These are phyloP conservation scores for Erysimum pusillum DNA, from an alignment of 441 rosid genomes.

Conservation along the genomic window DNA sequence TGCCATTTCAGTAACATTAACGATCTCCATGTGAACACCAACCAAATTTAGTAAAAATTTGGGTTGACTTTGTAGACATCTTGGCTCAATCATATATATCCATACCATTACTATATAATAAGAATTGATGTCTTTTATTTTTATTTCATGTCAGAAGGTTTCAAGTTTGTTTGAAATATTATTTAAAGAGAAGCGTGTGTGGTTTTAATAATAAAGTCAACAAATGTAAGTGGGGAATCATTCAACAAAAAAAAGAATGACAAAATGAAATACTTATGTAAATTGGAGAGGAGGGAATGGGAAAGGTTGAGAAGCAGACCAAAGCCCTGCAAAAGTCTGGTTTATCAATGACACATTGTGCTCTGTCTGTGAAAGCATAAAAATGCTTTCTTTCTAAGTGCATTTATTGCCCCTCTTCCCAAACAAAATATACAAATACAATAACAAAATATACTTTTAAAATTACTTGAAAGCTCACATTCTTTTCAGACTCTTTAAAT, in stretches of 20 bases:
- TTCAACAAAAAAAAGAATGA: conserved; percentile 6
- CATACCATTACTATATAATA: conserved; percentile 14
- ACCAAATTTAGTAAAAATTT: conserved; percentile 9
- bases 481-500: no score
- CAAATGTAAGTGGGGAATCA: no score
- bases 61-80: conserved; percentile 31
- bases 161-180: background rate
- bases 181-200: conserved; percentile 12
- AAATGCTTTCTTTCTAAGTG: conserved; percentile 28
- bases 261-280: background rate
- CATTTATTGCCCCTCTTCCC: conserved; percentile 29
- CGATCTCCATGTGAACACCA: conserved; percentile 19
- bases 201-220: conserved; percentile 28
- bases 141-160: conserved; percentile 30
- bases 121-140: conserved; percentile 24
- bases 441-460: background rate
- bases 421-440: conserved; percentile 5
- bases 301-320: conserved; percentile 30
- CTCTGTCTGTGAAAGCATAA: conserved; percentile 32
- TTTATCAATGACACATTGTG: conserved; percentile 47
- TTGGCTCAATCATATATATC: background rate
- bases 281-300: conserved; percentile 7
- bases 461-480: conserved; percentile 9
- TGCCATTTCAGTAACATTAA: conserved; percentile 20
- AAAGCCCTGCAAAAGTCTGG: conserved; percentile 39